Base-by-base conservation (phyloP, 1,284 basidiomycete genomes). In the Kalmanozyma brasiliensis region DNA sequence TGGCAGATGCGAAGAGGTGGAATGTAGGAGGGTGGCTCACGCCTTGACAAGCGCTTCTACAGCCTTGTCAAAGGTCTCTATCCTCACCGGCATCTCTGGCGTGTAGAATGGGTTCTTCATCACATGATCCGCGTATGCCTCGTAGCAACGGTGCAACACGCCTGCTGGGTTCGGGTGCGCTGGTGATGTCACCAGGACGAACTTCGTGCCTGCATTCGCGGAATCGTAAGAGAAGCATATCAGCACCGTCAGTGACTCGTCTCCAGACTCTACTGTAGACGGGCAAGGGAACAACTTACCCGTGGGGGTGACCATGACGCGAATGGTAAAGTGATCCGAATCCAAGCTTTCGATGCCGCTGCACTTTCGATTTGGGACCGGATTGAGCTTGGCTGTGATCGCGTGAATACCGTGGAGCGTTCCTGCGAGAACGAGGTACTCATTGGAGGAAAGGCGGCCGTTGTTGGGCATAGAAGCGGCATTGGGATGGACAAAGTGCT, bases 151-250 rank as follows among this genome's bases (percentile, higher is more conserved):
- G 77, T 91, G 89, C 10, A 84, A 69, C 22, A 83, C 72, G 3
- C 66, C 60, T 0, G 73, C 66, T 16, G 85, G 60, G 52, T 87
- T 86, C 51, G 87, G 84, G 80, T 95, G 91, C 41, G 89, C 85
- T 14, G 91, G 84, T 1, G 91, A 91, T 2, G 91, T 92, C 41
- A 98, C 84, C 2, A 98, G 85, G 3, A 99, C 93, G 72, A 98
- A 96, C 83, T 98, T 98, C n/a, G 93, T 97, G 14, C 94, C 95
- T 97, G n/a, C n/a, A n/a, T n/a, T n/a, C n/a, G n/a, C n/a, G n/a
- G n/a, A n/a, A n/a, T n/a, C n/a, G n/a, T n/a, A n/a, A n/a, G n/a
- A n/a, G n/a, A n/a, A n/a, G n/a, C n/a, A n/a, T n/a, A n/a, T n/a
- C n/a, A n/a, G n/a, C n/a, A n/a, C n/a, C n/a, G n/a, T n/a, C n/a